A percentile compares a stretch with the other conserved stretches of the same genome.
Evolutionary conservation across 1,284 basidiomycete species (phyloP).

Genomic region (Trichosporon sp.): DNA sequence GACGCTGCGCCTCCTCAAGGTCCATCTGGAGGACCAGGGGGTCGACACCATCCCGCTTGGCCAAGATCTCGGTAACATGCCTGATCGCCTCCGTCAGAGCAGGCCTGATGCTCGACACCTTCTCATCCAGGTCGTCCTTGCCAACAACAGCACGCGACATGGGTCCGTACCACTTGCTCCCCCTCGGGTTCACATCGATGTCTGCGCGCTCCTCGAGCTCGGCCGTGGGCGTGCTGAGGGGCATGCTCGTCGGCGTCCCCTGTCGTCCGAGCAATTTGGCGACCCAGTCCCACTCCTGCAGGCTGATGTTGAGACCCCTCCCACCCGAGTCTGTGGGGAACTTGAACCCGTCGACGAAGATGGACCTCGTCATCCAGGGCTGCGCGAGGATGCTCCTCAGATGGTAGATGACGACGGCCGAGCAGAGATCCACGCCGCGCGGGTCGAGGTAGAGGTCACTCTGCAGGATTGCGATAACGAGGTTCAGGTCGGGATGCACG

Average conservation of each 20-base stretch:
- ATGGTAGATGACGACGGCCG: constrained; percentile 11
- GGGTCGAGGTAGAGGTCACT: constrained; percentile 11
- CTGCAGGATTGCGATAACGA: constrained; percentile 2
- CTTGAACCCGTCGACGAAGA: not conserved
- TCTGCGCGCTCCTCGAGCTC: constrained; percentile 1
- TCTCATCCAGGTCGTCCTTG: not conserved
- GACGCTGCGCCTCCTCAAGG: not conserved
- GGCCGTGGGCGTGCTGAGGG: not conserved
- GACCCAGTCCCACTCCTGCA: constrained; percentile 20
- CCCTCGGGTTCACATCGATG: not conserved
- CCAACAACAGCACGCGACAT: not conserved
- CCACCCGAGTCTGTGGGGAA: not conserved
- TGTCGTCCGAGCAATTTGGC: not conserved
- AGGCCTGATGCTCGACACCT: not conserved
- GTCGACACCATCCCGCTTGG: not conserved
- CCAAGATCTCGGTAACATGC: not conserved
- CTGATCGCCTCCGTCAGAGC: not conserved
- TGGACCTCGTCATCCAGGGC: not conserved
- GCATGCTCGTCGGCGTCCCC: not conserved
- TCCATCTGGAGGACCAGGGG: not conserved
- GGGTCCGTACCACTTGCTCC: not conserved
- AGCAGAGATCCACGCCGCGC: constrained; percentile 12
- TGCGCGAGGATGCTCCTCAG: not conserved
- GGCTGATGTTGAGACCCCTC: not conserved
- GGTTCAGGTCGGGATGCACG: not conserved